Evolutionary conservation across 2,329 filamentous ascomycete species (phyloP), one percentile per base, ranked within the genome.

Genomic region (Laburnicola sp.): DNA sequence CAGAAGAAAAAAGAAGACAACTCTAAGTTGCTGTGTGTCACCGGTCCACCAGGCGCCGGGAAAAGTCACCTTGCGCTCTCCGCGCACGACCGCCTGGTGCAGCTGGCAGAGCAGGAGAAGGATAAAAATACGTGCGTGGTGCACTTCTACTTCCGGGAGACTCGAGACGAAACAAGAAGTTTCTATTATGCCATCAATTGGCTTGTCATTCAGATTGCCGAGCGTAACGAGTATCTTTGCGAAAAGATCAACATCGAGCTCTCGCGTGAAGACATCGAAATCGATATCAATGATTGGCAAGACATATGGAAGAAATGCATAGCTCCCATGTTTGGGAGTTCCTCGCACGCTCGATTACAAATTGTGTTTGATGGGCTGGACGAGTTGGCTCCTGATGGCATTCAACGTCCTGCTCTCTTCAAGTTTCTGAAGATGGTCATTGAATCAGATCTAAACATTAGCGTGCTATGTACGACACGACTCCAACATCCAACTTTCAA

Each of bases 61-160:
- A 45, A 45, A n/a, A 45, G 42, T 11, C 42, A 45, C 28, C 21
- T 45, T 21, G 42, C 42, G 9, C 8, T 37, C 23, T 34, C 32
- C 21, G 42, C 42, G 16, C n/a, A 36, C 16, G 42, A 45, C 11
- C 42, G 42, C 27, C 25, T 45, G 10, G 32, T 37, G 5, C 42
- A 45, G 25, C 22, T 36, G 6, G 42, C 42, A n/a, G 32, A 45
- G 26, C 31, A 27, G 21, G 42, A 45, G 8, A 9, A 31, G 21
- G 11, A 10, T 28, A 28, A 23, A 11, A 27, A 45, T 6, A 45
- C 42, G 2, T 45, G 42, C 16, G 42, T 45, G 8, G 30, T 32
- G n/a, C 22, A 45, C 8, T 45, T 37, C 16, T 45, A 45, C 11
- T 36, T 45, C n/a, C 42, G 42, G 25, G 42, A 45, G n/a, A 45